A percentile compares a stretch with the other conserved stretches of the same genome.
Conservation (phyloP, 495 filamentous ascomycete species). For the Corynascus novoguineensis region DNA sequence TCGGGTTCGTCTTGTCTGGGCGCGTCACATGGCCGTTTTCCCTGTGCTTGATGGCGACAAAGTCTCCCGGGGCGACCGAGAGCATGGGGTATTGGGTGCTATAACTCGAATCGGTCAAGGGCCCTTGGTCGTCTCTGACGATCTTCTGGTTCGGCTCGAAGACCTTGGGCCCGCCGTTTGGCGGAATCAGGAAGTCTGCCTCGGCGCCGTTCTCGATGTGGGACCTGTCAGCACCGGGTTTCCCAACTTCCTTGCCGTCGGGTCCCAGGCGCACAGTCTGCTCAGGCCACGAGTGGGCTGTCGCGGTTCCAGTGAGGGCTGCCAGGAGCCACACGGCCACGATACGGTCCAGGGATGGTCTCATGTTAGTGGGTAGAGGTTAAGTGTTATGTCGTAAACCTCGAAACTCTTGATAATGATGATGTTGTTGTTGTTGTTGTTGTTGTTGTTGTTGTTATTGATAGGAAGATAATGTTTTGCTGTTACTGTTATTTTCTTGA, state of each 20-base stretch:
- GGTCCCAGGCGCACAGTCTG: slow-evolving; percentile 60
- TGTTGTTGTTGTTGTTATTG: neutral
- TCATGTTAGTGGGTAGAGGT: slow-evolving; percentile 6
- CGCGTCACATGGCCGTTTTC: slow-evolving; percentile 87
- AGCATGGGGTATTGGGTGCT: slow-evolving; percentile 55
- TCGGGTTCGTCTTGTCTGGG: slow-evolving; percentile 43
- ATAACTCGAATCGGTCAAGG: slow-evolving; percentile 44
- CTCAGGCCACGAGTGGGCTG: slow-evolving; percentile 77
- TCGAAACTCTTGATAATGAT: neutral
- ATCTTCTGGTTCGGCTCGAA: slow-evolving; percentile 34
- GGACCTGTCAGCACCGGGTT: slow-evolving; percentile 61
- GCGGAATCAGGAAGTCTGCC: slow-evolving; percentile 48
- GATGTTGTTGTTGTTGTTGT: neutral
- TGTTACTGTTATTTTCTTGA: too few species aligned
- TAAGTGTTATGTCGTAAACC: neutral
- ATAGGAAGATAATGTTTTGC: too few species aligned
- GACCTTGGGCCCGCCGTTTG: slow-evolving; percentile 26
- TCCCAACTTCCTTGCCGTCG: slow-evolving; percentile 68
- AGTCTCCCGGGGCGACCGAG: slow-evolving; percentile 58
- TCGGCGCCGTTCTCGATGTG: slow-evolving; percentile 50
- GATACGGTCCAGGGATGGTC: neutral
- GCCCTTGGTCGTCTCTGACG: slow-evolving; percentile 36
- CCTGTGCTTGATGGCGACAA: slow-evolving; percentile 66
- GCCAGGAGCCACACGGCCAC: slow-evolving; percentile 28
- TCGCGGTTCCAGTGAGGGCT: slow-evolving; percentile 32